A percentile compares a stretch with the other conserved stretches of the same genome.
Conservation (phyloP, 495 filamentous ascomycete genomes). For the Tuber indicum region DNA sequence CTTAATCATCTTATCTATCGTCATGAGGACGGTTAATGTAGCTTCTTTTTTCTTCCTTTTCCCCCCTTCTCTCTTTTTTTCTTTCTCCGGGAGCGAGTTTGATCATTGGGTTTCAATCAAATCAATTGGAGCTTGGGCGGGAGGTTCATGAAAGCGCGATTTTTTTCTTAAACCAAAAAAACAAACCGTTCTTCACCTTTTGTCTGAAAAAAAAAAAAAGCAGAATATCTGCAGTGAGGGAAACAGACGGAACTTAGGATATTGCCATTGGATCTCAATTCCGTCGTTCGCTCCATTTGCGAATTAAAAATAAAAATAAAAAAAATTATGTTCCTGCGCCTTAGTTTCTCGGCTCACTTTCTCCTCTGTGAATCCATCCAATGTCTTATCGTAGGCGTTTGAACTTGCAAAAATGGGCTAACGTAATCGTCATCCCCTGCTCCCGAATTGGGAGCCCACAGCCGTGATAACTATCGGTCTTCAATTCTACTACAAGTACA, state of each 20-base stretch:
- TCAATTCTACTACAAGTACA: not conserved
- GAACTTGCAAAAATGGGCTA: not conserved
- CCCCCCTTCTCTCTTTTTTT: constrained; percentile 15
- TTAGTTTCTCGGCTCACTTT: not conserved
- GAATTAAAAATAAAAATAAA: not conserved
- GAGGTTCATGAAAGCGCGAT: not conserved
- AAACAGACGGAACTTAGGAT: not conserved
- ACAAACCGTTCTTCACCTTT: constrained; percentile 24
- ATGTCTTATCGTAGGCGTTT: not conserved
- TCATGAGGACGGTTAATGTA: constrained; percentile 14
- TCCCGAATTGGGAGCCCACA: not conserved
- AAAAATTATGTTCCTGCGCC: not conserved
- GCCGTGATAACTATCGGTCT: not conserved
- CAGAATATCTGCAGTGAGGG: not conserved
- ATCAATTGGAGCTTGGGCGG: constrained; percentile 4
- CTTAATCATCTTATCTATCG: not conserved
- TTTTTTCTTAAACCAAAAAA: constrained; percentile 20
- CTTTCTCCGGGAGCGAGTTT: constrained; percentile 37
- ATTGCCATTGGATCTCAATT: not conserved
- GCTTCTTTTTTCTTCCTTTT: constrained; percentile 22
- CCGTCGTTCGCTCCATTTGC: not conserved
- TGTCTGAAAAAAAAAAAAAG: constrained; percentile 1
- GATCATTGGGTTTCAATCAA: constrained; percentile 36
- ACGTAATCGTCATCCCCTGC: not conserved
- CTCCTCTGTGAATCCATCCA: not conserved